phyloP scores from a whole-genome alignment of 768 basidiomycete genomes.

The Psilocybe cyanescens region DNA sequence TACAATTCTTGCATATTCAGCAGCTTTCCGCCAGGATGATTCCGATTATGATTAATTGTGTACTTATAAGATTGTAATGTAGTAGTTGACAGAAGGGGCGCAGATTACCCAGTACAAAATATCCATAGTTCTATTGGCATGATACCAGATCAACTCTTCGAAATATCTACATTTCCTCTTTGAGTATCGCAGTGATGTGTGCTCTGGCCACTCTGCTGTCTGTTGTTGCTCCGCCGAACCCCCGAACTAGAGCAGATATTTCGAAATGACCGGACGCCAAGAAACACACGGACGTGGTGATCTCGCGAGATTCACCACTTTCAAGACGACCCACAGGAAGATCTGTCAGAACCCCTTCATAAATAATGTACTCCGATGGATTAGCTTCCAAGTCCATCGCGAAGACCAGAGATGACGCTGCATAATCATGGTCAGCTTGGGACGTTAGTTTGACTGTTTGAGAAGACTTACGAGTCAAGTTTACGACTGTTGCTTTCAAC shows the following conservation, averaged over 20 bases:
- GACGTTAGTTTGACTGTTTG: neutral
- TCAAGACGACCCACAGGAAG: constrained; percentile 68
- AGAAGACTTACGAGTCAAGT: constrained; percentile 63
- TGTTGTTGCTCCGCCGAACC: constrained; percentile 27
- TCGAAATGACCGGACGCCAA: constrained; percentile 72
- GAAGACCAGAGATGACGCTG: constrained; percentile 58
- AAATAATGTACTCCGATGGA: constrained; percentile 67
- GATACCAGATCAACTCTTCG: constrained; percentile 1
- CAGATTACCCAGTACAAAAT: neutral
- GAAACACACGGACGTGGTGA: constrained; percentile 71
- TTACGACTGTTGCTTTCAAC: constrained; percentile 59
- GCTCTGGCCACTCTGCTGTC: constrained; percentile 43
- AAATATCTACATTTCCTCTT: constrained; percentile 7
- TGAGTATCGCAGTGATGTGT: constrained; percentile 38
- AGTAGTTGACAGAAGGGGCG: neutral
- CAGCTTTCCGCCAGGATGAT: constrained; percentile 79
- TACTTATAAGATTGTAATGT: constrained; percentile 11
- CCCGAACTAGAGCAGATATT: constrained; percentile 46
- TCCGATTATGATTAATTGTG: constrained; percentile 74
- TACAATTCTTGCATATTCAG: constrained; percentile 87
- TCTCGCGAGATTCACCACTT: constrained; percentile 50
- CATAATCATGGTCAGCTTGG: constrained; percentile 1
- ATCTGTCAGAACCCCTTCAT: constrained; percentile 67
- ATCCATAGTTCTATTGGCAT: neutral
- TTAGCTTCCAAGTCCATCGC: constrained; percentile 56